A percentile compares a stretch with the other conserved stretches of the same genome.
phyloP scores from a whole-genome alignment of 1,284 basidiomycete species.

The Cutaneotrichosporon curvatum region DNA sequence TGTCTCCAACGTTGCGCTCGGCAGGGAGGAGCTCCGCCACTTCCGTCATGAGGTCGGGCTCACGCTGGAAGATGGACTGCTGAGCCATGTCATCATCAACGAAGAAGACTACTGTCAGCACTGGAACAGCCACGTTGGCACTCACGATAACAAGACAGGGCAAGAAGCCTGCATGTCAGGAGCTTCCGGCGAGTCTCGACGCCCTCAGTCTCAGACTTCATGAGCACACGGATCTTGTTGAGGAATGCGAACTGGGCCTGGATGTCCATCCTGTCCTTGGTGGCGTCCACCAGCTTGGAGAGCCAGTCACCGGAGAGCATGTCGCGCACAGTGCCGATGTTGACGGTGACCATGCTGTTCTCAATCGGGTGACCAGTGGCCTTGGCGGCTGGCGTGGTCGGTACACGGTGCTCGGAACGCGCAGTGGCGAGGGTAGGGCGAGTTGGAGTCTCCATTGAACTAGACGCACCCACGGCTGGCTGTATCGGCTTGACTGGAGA shows the following conservation, averaged over 20 bases:
- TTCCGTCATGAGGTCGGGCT: conserved; percentile 81
- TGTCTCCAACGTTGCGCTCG: conserved; percentile 48
- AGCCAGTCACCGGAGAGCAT: conserved; percentile 13
- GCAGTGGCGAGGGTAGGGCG: conserved; percentile 9
- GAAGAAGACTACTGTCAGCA: conserved; percentile 55
- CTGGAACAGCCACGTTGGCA: neutral
- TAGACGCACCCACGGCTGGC: no score
- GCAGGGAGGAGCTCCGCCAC: conserved; percentile 83
- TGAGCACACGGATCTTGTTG: conserved; percentile 74
- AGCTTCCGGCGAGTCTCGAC: conserved; percentile 68
- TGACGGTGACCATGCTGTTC: conserved; percentile 27
- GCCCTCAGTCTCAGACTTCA: conserved; percentile 52
- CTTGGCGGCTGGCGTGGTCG: conserved; percentile 9
- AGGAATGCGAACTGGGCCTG: conserved; percentile 84
- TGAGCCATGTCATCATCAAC: conserved; percentile 67
- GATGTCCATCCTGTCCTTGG: conserved; percentile 66
- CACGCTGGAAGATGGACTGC: conserved; percentile 77
- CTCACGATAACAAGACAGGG: conserved; percentile 72
- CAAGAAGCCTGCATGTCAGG: conserved; percentile 70
- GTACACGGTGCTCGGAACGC: conserved; percentile 2
- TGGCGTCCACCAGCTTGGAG: conserved; percentile 64
- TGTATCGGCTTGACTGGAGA: neutral
- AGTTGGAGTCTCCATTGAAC: conserved; percentile 21
- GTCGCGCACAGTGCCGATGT: conserved; percentile 26
- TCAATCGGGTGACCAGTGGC: conserved; percentile 1